Evolutionary conservation across 352 stramenopile species (phyloP).

Genomic region (Globisporangium iwayamae): DNA sequence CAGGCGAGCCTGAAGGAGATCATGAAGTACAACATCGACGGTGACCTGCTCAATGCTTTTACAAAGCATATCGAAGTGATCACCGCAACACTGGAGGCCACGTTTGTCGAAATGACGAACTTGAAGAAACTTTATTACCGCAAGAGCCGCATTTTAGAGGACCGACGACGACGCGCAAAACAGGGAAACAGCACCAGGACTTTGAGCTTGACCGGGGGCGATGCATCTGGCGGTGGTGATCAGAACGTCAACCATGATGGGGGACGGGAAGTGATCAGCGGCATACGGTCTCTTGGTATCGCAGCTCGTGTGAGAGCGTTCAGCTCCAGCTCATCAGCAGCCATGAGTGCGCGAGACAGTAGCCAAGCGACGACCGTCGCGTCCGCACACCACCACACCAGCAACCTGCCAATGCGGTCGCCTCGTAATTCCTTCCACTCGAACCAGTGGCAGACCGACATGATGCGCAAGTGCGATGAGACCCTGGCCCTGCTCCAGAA

Average conservation of each 20-base stretch:
- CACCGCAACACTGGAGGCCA: conserved; percentile 50
- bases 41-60: conserved; percentile 63
- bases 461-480: conserved; percentile 43
- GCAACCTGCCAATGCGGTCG: not conserved
- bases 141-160: conserved; percentile 21
- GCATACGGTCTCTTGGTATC: not conserved
- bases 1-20: conserved; percentile 67
- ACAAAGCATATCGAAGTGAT: conserved; percentile 72
- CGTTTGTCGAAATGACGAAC: conserved; percentile 49
- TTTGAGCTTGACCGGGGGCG: not conserved
- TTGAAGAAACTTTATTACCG: conserved; percentile 54
- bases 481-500: conserved; percentile 38
- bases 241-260: not conserved
- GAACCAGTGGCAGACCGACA: conserved; percentile 30
- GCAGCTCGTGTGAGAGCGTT: not conserved
- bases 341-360: not conserved
- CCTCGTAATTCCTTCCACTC: conserved; percentile 3
- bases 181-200: not conserved
- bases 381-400: not conserved
- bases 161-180: conserved; percentile 14
- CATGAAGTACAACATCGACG: conserved; percentile 77
- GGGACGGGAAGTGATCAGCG: conserved; percentile 4
- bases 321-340: not conserved
- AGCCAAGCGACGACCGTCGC: not conserved
- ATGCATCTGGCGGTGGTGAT: not conserved